Base-by-base conservation (phyloP, 2,329 filamentous ascomycete genomes). In the Akanthomyces muscarius region DNA sequence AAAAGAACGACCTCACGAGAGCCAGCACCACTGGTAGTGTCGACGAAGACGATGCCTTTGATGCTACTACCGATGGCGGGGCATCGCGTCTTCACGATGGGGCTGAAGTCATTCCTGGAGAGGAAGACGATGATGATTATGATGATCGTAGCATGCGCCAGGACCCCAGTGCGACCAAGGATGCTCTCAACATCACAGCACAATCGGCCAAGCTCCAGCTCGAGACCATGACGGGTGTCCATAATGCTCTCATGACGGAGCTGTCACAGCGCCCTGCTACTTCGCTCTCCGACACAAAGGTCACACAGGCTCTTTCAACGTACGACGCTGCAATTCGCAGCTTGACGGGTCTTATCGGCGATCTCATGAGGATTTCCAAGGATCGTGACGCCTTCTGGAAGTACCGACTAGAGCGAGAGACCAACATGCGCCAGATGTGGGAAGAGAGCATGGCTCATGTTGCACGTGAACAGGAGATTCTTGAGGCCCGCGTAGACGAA, bases 371-470 rank as follows among this genome's bases (percentile, higher is more conserved):
- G 57, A 98, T 99, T 70, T 94, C 93, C 10, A 89, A 90, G 70
- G 95, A 99, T 72, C 89, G 96, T 58, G 95, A 99, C 75, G 88
- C 92, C 0, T 97, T 96, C 74, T 99, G 95, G 95, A 94, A 98
- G 74, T 96, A 96, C 73, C 88, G 93, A 16, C 81, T 99, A 47
- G 93, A 97, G 68, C 89, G 92, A 61, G 95, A 99, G 77, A 88
- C 89, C 50, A 91, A 97, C 72, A 89, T 98, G 77, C 87, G 95
- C 44, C 89, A 91, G 64, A 91, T 99, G 86, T 99, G 95, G 95
- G 95, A 99, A 76, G 95, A 99, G 71, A 98, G 93, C 76, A 97
- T 99, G 95, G 92, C 95, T 11, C 88, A 93, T 70, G 90, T 99
- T n/a, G 95, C 93, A 21, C 88, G 87, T 62, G 95, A 99, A 74